Base-by-base conservation (phyloP, 2,329 filamentous ascomycete genomes). In the Cadophora gregata region DNA sequence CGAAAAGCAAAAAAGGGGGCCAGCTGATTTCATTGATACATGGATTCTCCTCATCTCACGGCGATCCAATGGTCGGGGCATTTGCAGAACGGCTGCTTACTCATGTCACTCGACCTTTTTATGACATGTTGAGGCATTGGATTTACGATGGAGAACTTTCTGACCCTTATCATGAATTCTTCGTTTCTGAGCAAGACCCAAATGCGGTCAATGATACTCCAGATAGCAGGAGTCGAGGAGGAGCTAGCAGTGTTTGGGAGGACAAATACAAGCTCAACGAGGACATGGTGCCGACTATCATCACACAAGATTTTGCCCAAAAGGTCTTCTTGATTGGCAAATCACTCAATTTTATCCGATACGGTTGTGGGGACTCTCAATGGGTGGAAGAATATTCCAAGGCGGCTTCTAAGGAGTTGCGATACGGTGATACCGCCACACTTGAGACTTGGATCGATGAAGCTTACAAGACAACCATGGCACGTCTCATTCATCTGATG, bases 321-420 rank as follows among this genome's bases (percentile, higher is more conserved):
- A 97, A 97, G 76, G 93, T 99, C 6, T 98, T 98, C 74, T 82
- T 99, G 8, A 99, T 99, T 73, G 96, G 96, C 65, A 99, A 99
- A 79, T 97, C 94, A 4, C 85, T 99, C 63, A 99, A 99, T 79
- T 99, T 99, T 79, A 97, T 99, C 77, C 90, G 96, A 27, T 94
- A 97, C 79, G 95, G 93, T 72, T 99, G 96, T 77, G 91, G 91
- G 9, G 96, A 99, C 77, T 93, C 93, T 27, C 88, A 90, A 36
- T 99, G 96, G 96, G 96, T 99, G 1, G 94, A 97, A 76, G 90
- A 90, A 36, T 98, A 99, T 80, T 97, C 94, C 31, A 97, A 96
- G 77, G 90, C 90, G 59, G 92, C 94, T 0, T 97, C 94, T 10
- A 96, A 96, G 79, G 93, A 97, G 79, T 84, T 99, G 38, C 88